phyloP scores from a whole-genome alignment of 2,329 filamentous ascomycete species.

The Niveomyces coronatus region DNA sequence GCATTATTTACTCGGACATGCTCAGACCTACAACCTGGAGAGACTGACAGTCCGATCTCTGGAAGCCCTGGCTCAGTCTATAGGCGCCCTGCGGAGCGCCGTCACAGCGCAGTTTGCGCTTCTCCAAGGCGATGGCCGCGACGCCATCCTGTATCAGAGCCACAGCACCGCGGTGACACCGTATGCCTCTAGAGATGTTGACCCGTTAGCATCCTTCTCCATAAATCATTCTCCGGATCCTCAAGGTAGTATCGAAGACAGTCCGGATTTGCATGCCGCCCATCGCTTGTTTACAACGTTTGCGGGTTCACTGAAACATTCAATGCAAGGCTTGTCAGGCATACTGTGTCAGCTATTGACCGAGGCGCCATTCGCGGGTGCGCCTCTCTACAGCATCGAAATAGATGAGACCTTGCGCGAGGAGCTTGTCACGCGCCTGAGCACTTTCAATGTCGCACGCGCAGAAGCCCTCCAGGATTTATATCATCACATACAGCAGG shows the following conservation, averaged over 20 bases:
- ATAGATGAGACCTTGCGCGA: conserved; percentile 67
- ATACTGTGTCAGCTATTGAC: conserved; percentile 74
- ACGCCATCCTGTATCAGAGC: conserved; percentile 3
- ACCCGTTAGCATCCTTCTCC: too few relatives aligned
- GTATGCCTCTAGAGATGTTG: not conserved
- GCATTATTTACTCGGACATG: conserved; percentile 67
- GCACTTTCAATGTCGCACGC: conserved; percentile 61
- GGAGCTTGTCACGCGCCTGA: conserved; percentile 64
- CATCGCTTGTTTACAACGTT: conserved; percentile 33
- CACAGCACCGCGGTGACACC: conserved; percentile 1
- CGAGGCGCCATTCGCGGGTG: conserved; percentile 64
- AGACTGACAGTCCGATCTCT: conserved; percentile 68
- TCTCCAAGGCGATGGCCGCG: conserved; percentile 39
- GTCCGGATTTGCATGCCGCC: conserved; percentile 1
- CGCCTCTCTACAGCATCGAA: conserved; percentile 53
- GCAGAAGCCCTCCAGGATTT: conserved; percentile 62
- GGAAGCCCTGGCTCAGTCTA: conserved; percentile 70
- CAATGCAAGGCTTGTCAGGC: conserved; percentile 81
- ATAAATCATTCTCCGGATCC: too few relatives aligned
- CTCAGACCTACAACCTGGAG: conserved; percentile 65
- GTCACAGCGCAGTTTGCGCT: conserved; percentile 77
- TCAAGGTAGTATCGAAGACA: not conserved
- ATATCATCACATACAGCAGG: conserved; percentile 63
- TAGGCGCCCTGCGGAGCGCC: conserved; percentile 77
- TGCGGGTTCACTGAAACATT: conserved; percentile 72